These are phyloP conservation scores for Cajanus cajan DNA, from an alignment of 306 rosid species.

Conservation along the genomic window DNA sequence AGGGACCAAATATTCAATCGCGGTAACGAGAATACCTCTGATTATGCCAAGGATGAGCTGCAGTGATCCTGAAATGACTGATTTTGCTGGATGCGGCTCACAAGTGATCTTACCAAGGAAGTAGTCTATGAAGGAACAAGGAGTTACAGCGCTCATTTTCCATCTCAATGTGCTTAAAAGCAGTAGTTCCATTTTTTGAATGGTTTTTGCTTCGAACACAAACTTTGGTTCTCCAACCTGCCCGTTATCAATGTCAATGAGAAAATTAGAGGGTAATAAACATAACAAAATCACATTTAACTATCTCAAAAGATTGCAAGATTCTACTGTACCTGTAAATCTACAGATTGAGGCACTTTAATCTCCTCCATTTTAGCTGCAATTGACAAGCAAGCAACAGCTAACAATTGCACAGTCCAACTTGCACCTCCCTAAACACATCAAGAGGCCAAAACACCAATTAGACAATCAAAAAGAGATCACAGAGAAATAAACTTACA, in stretches of 20 bases:
- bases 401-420: constrained; percentile 78
- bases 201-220: constrained; percentile 74
- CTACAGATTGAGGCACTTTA: constrained; percentile 59
- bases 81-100: constrained; percentile 30
- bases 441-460: constrained; percentile 22
- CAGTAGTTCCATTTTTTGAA: constrained; percentile 76
- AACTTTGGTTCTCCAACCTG: constrained; percentile 84
- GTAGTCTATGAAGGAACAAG: constrained; percentile 80
- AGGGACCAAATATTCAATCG: constrained; percentile 28
- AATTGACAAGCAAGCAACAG: constrained; percentile 83
- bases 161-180: constrained; percentile 77
- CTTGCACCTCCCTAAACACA: constrained; percentile 52
- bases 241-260: constrained; percentile 18
- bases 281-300: constrained; percentile 21
- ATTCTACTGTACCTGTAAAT: constrained; percentile 69
- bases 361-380: constrained; percentile 87
- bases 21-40: constrained; percentile 50
- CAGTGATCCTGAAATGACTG: constrained; percentile 46
- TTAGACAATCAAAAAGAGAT: constrained; percentile 15
- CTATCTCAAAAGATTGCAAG: background rate
- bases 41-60: constrained; percentile 68
- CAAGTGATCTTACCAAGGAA: constrained; percentile 55
- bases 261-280: background rate
- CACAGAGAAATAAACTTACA: constrained; percentile 7
- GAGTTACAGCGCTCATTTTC: constrained; percentile 77